These are phyloP conservation scores for Mallotus nudiflorus DNA, from an alignment of 345 rosid species.

Conservation along the genomic window DNA sequence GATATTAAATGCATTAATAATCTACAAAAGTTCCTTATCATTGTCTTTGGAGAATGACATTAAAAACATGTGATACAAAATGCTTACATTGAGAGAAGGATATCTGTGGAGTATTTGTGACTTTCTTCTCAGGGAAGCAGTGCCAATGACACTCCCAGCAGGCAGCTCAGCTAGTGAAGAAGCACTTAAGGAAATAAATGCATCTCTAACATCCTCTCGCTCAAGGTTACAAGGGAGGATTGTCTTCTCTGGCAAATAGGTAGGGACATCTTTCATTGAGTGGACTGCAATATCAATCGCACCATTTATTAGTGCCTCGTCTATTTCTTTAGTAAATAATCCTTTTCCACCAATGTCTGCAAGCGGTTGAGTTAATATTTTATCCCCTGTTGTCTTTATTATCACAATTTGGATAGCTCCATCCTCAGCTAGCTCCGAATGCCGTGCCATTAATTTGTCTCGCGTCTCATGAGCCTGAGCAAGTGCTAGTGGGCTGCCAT, in stretches of 20 bases:
- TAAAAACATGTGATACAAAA: neutral
- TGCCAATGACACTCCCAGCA: conserved; percentile 82
- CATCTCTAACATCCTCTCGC: conserved; percentile 98
- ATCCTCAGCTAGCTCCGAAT: conserved; percentile 77
- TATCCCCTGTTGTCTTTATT: conserved; percentile 95
- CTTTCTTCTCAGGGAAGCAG: conserved; percentile 97
- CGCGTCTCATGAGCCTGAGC: conserved; percentile 98
- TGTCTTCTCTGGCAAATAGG: conserved; percentile 82
- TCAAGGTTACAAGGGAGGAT: conserved; percentile 82
- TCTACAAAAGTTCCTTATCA: too few species aligned
- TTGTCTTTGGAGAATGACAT: neutral
- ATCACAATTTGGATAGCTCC: conserved; percentile 89
- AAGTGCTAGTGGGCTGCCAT: conserved; percentile 91
- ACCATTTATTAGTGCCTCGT: conserved; percentile 80
- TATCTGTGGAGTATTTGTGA: conserved; percentile 89
- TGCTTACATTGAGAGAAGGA: conserved; percentile 68
- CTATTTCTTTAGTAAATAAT: conserved; percentile 91
- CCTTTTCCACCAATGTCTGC: conserved; percentile 99
- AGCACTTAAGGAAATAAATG: conserved; percentile 67
- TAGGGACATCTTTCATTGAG: conserved; percentile 98
- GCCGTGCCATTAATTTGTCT: conserved; percentile 67
- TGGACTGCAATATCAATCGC: conserved; percentile 97
- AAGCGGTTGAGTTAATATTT: conserved; percentile 85
- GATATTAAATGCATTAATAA: too few species aligned
- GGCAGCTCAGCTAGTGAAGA: conserved; percentile 78